Evolutionary conservation across 2,329 filamentous ascomycete species (phyloP), one percentile per base, ranked within the genome.

Genomic region (Epichloe gansuensis): DNA sequence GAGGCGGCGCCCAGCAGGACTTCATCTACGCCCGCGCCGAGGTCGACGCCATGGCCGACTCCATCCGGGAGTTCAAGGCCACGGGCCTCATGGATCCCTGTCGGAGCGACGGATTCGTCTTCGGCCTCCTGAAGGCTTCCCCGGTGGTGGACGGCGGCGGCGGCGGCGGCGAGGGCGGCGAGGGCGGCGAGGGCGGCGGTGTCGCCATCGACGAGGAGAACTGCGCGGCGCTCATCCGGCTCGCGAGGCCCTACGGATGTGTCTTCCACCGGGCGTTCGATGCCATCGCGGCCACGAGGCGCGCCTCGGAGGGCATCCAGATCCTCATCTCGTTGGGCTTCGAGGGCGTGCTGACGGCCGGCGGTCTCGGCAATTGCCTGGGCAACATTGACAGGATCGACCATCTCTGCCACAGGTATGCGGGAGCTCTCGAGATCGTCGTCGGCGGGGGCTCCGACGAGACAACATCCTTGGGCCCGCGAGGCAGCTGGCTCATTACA

Each of bases 251-350:
- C 2, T 69, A 70, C 35, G 62, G 62, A 15, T 74, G 73, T 56
- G 70, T 78, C n/a, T 76, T 81, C 56, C 77, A 80, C 62, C 72
- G 78, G 15, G 78, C 78, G 2, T 78, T 79, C 54, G 78, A 82
- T 59, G 65, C 69, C 17, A 64, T 79, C 11, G 58, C 75, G 3
- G 63, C 55, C 5, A 49, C 54, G 9, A 46, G 57, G 37, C 53
- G 57, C 8, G 56, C 59, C 46, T 48, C 52, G 8, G 58, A 57
- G 0, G 57, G 53, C 35, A 49, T 79, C 31, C 58, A 63, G 4
- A 60, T 62, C 6, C 59, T 80, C 12, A 57, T 59, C 0, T 48
- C 13, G 3, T 72, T 73, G 48, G 76, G 77, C 9, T 80, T 82
- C 57, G 62, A 67, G 2, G 76, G 69, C 11, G 59, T 81, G 13